phyloP scores from a whole-genome alignment of 2,329 filamentous ascomycete genomes.

The Alternaria dauci region DNA sequence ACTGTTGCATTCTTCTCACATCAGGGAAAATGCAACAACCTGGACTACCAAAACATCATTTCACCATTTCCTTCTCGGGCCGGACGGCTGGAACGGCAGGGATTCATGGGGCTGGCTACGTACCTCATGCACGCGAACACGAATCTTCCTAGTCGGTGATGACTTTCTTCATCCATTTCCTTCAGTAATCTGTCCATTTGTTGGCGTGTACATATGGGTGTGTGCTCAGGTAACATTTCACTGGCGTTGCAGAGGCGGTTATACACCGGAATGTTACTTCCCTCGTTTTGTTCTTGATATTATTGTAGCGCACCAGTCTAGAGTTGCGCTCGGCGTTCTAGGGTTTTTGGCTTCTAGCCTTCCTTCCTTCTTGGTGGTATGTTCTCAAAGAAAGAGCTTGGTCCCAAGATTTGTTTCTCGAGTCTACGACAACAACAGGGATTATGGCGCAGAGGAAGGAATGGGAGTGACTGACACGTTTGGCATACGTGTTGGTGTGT shows the following conservation, averaged over 20 bases:
- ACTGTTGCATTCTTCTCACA: constrained; percentile 26
- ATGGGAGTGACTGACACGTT: constrained; percentile 4
- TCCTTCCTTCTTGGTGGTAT: constrained; percentile 20
- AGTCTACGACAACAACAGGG: constrained; percentile 25
- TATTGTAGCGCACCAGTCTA: constrained; percentile 12
- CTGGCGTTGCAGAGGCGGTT: constrained; percentile 30
- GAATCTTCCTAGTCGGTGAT: constrained; percentile 25
- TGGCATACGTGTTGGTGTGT: constrained; percentile 3
- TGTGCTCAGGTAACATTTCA: constrained; percentile 23
- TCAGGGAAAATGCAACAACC: constrained; percentile 22
- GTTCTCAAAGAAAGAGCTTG: constrained; percentile 4
- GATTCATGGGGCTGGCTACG: constrained; percentile 14
- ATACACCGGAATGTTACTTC: constrained; percentile 17
- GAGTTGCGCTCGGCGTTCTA: constrained; percentile 22
- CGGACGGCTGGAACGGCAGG: constrained; percentile 17
- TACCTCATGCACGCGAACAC: constrained; percentile 23
- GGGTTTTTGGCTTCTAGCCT: constrained; percentile 19
- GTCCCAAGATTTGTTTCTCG: constrained; percentile 30
- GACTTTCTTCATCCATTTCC: constrained; percentile 21
- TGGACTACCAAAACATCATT: constrained; percentile 22
- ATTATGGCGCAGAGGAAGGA: constrained; percentile 18
- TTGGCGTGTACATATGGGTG: constrained; percentile 32
- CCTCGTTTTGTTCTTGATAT: not conserved
- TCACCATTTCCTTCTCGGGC: constrained; percentile 23
- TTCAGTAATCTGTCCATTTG: constrained; percentile 30